phyloP scores from a whole-genome alignment of 495 filamentous ascomycete species.

The Schizothecium vesticola region DNA sequence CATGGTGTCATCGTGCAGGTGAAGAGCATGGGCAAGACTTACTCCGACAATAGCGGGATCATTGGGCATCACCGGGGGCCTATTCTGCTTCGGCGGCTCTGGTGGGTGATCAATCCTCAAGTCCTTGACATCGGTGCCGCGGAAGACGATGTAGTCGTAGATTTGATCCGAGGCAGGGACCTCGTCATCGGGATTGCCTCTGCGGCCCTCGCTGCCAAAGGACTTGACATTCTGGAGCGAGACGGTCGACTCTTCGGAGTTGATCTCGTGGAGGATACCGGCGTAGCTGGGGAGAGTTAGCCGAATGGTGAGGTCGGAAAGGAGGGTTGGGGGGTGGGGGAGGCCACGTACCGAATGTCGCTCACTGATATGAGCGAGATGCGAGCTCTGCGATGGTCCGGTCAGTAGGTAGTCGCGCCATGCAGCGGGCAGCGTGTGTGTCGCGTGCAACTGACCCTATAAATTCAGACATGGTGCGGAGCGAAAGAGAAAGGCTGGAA shows the following conservation, averaged over 20 bases:
- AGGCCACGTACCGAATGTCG: conserved; percentile 74
- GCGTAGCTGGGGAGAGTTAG: conserved; percentile 63
- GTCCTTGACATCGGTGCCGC: conserved; percentile 97
- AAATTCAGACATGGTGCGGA: conserved; percentile 45
- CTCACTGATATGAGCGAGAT: conserved; percentile 94
- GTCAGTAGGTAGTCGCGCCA: conserved; percentile 21
- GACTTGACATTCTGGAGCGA: conserved; percentile 92
- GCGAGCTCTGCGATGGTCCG: conserved; percentile 48
- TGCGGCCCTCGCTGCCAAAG: conserved; percentile 87
- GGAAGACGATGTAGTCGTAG: conserved; percentile 99
- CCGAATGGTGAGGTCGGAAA: background rate
- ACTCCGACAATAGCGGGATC: conserved; percentile 97
- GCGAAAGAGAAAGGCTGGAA: background rate
- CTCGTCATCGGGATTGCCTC: conserved; percentile 69
- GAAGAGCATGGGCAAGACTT: conserved; percentile 45
- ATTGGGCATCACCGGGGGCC: conserved; percentile 75
- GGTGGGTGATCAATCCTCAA: conserved; percentile 80
- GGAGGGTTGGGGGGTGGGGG: conserved; percentile 6
- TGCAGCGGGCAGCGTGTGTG: conserved; percentile 1
- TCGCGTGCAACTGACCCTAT: conserved; percentile 37
- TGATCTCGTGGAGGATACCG: conserved; percentile 94
- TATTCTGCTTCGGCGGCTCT: conserved; percentile 57
- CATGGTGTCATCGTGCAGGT: conserved; percentile 40
- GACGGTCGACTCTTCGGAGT: conserved; percentile 91
- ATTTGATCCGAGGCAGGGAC: conserved; percentile 73